A percentile compares a stretch with the other conserved stretches of the same genome.
Conservation (phyloP, 257 asterid species). For the Rehmannia glutinosa region DNA sequence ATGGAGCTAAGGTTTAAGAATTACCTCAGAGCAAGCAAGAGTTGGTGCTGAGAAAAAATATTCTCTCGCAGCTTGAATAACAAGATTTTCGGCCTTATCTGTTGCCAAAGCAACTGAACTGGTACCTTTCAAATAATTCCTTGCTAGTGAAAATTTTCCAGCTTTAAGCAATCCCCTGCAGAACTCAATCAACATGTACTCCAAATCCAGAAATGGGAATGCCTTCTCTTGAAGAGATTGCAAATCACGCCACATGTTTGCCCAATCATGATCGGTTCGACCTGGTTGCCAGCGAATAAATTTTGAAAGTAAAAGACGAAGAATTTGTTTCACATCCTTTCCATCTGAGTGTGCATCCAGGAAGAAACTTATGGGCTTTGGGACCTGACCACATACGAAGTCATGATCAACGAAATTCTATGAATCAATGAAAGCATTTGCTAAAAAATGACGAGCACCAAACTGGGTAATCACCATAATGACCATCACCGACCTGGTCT, state of each 20-base stretch:
- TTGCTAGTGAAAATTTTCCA: slow-evolving; percentile 87
- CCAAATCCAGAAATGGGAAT: slow-evolving; percentile 86
- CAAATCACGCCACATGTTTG: slow-evolving; percentile 94
- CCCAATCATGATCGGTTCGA: slow-evolving; percentile 93
- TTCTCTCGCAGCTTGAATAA: slow-evolving; percentile 97
- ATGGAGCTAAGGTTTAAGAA: slow-evolving; percentile 21
- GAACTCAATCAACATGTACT: slow-evolving; percentile 83
- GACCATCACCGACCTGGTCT: background rate
- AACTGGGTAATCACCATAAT: slow-evolving; percentile 9
- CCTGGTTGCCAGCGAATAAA: slow-evolving; percentile 81
- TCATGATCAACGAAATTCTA: slow-evolving; percentile 10
- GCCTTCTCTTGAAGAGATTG: slow-evolving; percentile 89
- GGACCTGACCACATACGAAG: slow-evolving; percentile 53
- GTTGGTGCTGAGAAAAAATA: slow-evolving; percentile 97
- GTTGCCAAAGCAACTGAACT: slow-evolving; percentile 74
- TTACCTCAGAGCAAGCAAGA: slow-evolving; percentile 88
- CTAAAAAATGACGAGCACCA: background rate
- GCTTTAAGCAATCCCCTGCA: slow-evolving; percentile 98
- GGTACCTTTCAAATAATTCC: slow-evolving; percentile 90
- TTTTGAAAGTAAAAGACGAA: slow-evolving; percentile 93
- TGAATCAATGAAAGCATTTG: slow-evolving; percentile 15
- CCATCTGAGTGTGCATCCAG: slow-evolving; percentile 60
- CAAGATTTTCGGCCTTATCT: slow-evolving; percentile 93
- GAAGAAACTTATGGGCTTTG: slow-evolving; percentile 84
- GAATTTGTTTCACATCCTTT: slow-evolving; percentile 83